Conservation (phyloP, 2,329 filamentous ascomycete species). For the Hypoxylon sp. region DNA sequence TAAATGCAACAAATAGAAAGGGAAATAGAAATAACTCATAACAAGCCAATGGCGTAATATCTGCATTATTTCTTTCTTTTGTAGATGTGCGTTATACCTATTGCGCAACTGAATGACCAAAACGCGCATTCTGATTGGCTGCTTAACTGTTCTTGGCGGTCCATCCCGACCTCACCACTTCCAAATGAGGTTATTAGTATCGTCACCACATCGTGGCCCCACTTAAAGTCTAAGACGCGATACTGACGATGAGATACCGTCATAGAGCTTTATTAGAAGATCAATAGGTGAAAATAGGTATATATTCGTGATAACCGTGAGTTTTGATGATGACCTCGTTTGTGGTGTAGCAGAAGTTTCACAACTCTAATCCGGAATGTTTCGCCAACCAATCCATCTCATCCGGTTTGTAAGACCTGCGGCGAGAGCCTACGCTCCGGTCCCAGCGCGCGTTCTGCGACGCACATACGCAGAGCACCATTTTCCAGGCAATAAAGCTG, state of each 20-base stretch:
- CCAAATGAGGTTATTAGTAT: not conserved
- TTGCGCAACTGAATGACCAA: too few species aligned
- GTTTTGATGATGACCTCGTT: not conserved
- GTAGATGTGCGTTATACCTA: too few species aligned
- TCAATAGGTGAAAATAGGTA: not conserved
- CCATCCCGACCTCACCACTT: constrained; percentile 3
- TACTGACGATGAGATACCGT: constrained; percentile 23
- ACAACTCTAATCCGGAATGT: constrained; percentile 11
- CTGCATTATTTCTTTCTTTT: not conserved
- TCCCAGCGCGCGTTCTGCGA: not conserved
- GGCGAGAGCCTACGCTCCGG: not conserved
- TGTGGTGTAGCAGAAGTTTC: not conserved
- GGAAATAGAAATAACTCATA: not conserved
- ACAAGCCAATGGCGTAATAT: not conserved
- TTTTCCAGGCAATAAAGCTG: constrained; percentile 31
- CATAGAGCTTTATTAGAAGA: constrained; percentile 5
- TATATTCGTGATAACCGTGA: not conserved
- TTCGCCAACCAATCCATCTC: constrained; percentile 19
- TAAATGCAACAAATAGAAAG: not conserved
- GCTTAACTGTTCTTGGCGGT: constrained; percentile 8
- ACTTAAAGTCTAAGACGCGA: constrained; percentile 7
- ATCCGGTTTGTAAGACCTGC: constrained; percentile 9
- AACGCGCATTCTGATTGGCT: not conserved
- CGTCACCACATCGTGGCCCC: constrained; percentile 4
- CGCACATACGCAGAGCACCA: constrained; percentile 25